These are phyloP conservation scores for Gnaphalium uliginosum DNA, from an alignment of 129 eudicot species.

Conservation along the genomic window DNA sequence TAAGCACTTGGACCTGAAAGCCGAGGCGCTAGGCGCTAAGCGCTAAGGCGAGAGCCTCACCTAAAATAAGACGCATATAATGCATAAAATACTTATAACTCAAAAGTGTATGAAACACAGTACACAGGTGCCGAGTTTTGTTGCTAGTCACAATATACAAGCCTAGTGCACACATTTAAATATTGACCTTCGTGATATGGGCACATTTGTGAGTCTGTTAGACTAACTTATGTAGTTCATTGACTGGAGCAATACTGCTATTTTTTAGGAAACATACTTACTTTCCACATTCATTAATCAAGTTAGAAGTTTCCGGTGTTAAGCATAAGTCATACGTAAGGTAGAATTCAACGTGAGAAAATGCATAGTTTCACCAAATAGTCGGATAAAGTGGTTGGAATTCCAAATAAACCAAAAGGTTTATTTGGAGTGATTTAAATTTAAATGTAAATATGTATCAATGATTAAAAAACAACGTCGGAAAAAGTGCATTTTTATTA, in stretches of 20 bases:
- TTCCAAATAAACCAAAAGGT: constrained; percentile 2
- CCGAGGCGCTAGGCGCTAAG: too few species aligned
- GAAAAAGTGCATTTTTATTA: neutral
- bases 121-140: neutral
- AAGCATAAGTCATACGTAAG: neutral
- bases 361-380: neutral
- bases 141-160: constrained; percentile 6
- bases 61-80: too few species aligned
- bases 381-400: neutral
- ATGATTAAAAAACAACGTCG: neutral
- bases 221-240: too few species aligned
- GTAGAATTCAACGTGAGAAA: neutral
- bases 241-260: too few species aligned
- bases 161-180: too few species aligned
- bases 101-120: neutral
- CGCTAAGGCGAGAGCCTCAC: too few species aligned
- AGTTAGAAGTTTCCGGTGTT: neutral
- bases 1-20: neutral
- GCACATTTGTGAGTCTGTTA: too few species aligned
- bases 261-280: too few species aligned
- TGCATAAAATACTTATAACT: too few species aligned
- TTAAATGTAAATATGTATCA: neutral
- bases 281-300: too few species aligned
- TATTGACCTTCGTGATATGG: too few species aligned
- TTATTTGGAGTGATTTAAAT: neutral